Evolutionary conservation across 164 flowering plant genomes (phyloP), one percentile per base, ranked within the genome.

Genomic region (Hamamelis virginiana): DNA sequence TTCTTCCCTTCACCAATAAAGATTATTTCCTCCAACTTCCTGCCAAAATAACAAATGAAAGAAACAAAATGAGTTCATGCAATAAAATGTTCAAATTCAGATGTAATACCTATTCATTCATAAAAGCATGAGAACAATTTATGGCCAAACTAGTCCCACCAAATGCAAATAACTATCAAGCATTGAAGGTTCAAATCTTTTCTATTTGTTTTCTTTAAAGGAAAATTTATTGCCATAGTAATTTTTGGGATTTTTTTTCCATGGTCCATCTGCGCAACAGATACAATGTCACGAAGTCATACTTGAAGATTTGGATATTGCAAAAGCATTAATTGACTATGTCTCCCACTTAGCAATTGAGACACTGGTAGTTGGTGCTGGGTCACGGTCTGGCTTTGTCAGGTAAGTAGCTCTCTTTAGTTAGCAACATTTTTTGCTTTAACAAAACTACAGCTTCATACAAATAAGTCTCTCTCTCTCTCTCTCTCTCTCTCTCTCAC

Each of bases 221-320:
- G n/a, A n/a, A n/a, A n/a, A n/a, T n/a, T n/a, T n/a, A n/a, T n/a
- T n/a, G n/a, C n/a, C 58, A 50, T 50, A 15, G 26, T 66, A 16
- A 26, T 8, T 38, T 10, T 1, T 61, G 11, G 8, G 18, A 26
- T 62, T 64, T 59, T 22, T 21, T 28, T 25, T 3, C 26, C 13
- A 8, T 18, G 25, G 5, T 51, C 51, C 23, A 26, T 59, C 33
- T 45, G 52, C 59, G 16, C 8, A 43, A 27, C 76, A 87, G 89
- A 80, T 87, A 12, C 61, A 76, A 65, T 84, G 85, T 41, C 70
- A 65, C 2, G 87, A 85, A 67, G 69, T 87, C 18, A 46, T 81
- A 33, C 44, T 81, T 1, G 83, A 82, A 47, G 87, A 76, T 0
- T 18, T 66, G 1, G 83, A 85, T 47, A 68, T 84, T n/a, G 59